phyloP scores from a whole-genome alignment of 495 filamentous ascomycete species.

The Acidomyces sp. region DNA sequence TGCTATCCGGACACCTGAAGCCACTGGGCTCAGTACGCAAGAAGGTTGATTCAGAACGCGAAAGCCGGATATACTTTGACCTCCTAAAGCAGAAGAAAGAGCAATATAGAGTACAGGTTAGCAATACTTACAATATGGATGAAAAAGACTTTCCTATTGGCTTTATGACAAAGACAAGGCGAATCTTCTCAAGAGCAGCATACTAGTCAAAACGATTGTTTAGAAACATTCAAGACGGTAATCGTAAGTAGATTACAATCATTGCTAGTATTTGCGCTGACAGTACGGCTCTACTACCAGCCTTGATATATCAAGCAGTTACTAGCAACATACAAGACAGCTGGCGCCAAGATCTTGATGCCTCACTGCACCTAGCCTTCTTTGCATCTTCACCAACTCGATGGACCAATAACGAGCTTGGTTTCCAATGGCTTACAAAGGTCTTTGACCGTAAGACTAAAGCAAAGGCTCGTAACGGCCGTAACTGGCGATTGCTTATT shows the following conservation, averaged over 20 bases:
- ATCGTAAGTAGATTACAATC: slow-evolving; percentile 1
- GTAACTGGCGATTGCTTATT: background rate
- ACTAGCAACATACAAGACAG: background rate
- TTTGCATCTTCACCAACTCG: no score
- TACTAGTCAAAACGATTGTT: no score
- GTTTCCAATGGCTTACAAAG: background rate
- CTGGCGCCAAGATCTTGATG: slow-evolving; percentile 1
- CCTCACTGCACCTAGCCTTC: background rate
- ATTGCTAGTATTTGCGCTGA: slow-evolving; percentile 1
- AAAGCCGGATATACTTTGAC: no score
- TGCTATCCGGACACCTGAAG: no score
- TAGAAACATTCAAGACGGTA: background rate
- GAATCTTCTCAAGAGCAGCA: no score
- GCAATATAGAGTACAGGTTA: no score
- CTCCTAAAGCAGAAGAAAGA: no score
- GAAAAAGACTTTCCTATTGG: slow-evolving; percentile 2
- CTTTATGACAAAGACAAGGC: background rate
- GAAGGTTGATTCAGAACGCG: no score
- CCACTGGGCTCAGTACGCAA: no score
- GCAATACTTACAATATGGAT: no score
- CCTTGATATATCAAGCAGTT: background rate
- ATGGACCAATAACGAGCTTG: slow-evolving; percentile 6
- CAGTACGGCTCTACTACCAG: background rate
- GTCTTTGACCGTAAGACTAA: slow-evolving; percentile 2
- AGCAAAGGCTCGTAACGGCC: slow-evolving; percentile 1